Percentiles rank a stretch among this genome's conserved stretches.
Evolutionary conservation across 2,329 filamentous ascomycete species (phyloP).

Genomic region (Colletotrichum neosansevieriae): DNA sequence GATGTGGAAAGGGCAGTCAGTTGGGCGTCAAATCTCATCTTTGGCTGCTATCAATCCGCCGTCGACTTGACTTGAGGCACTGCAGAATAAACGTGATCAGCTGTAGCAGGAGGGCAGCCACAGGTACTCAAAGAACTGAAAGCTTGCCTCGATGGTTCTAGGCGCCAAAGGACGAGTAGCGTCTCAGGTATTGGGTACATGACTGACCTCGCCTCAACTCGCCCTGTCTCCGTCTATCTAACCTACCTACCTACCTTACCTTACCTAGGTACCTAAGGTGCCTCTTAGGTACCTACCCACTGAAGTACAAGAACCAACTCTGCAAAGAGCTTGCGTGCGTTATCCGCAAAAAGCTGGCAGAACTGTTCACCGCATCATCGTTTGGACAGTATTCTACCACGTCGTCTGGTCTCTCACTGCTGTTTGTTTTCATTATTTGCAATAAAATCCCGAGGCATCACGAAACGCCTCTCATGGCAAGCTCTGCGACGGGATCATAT

Average conservation of each 20-base stretch:
- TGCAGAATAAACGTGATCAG: background rate
- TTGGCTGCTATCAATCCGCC: background rate
- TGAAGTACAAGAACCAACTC: slow-evolving; percentile 1
- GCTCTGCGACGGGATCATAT: background rate
- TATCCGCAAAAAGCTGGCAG: background rate
- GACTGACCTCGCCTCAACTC: too few relatives aligned
- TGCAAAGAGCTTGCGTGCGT: slow-evolving; percentile 12
- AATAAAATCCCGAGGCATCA: background rate
- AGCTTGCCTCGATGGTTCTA: slow-evolving; percentile 10
- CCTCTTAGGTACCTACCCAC: too few relatives aligned
- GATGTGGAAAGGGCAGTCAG: background rate
- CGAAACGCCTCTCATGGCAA: slow-evolving; percentile 8
- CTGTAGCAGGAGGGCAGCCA: background rate
- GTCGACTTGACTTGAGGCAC: background rate
- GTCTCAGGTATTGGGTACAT: too few relatives aligned
- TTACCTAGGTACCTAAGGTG: too few relatives aligned
- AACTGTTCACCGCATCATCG: background rate
- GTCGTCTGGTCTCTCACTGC: background rate
- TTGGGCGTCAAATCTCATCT: slow-evolving; percentile 13
- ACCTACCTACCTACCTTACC: too few relatives aligned
- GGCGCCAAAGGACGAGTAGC: background rate
- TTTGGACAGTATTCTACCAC: background rate
- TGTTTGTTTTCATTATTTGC: background rate
- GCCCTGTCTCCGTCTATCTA: too few relatives aligned
- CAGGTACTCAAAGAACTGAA: background rate